Evolutionary conservation across 345 rosid species (phyloP), one percentile per base, ranked within the genome.

Genomic region (Punica granatum): DNA sequence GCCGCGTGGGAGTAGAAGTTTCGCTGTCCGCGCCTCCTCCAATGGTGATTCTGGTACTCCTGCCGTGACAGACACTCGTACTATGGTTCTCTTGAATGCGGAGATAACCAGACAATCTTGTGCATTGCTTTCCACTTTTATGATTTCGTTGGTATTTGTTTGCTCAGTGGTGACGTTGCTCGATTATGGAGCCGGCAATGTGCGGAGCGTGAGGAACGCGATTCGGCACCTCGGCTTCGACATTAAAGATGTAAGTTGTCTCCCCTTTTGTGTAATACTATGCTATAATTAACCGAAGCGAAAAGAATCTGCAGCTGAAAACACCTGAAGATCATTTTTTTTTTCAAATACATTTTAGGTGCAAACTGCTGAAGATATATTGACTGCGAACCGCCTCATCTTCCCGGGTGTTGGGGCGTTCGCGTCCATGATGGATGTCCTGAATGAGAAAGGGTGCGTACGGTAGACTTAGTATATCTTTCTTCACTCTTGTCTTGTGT

Each of bases 361-460:
- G 68, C 75, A 82, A 86, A 80, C 87, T 39, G 90, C 98, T 2
- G 82, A 77, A 48, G 93, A 94, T 71, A 94, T 94, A 75, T 67
- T 81, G 61, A 87, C 78, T 68, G 98, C 98, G 15, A 75, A 82
- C 33, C 86, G 90, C 26, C 96, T 92, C 39, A 82, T 94, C 31
- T 92, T 94, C 73, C 98, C 97, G 0, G 98, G 98, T 13, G 97
- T 89, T 8, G 99, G 98, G 67, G 99, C 98, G 32, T 94, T 94
- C 77, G 86, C 98, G 36, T 77, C 97, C 0, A 98, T 96, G 46
- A 92, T 92, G 95, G 99, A 90, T 79, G 88, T 94, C 31, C 87
- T 94, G 54, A 80, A 74, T 71, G 81, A 79, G 74, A 83, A 86
- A 1, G 99, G 99, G 98, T 89, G 71, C n/a, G 69, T 59, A 6